A percentile compares a stretch with the other conserved stretches of the same genome.
phyloP scores from a whole-genome alignment of 306 rosid genomes.

The Dalbergia cochinchinensis region DNA sequence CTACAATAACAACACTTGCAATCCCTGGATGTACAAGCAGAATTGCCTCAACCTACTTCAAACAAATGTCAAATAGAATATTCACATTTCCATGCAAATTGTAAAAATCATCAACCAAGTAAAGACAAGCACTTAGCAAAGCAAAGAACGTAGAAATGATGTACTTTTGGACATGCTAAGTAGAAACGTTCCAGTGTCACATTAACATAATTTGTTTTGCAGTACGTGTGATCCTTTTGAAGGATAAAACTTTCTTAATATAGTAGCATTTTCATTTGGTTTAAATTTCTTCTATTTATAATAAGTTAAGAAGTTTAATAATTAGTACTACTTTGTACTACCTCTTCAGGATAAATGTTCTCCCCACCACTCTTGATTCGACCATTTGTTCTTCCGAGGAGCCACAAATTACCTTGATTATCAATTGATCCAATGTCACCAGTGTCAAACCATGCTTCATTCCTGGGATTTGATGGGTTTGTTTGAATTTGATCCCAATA shows the following conservation, averaged over 20 bases:
- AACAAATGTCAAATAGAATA: slow-evolving; percentile 1
- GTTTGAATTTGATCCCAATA: slow-evolving; percentile 72
- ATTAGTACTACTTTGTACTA: slow-evolving; percentile 19
- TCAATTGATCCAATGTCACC: slow-evolving; percentile 89
- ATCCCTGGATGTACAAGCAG: slow-evolving; percentile 80
- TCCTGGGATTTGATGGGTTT: slow-evolving; percentile 45
- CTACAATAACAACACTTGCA: slow-evolving; percentile 64
- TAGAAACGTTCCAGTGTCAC: not conserved
- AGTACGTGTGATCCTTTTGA: slow-evolving; percentile 5
- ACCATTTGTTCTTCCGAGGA: slow-evolving; percentile 78
- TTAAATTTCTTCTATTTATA: slow-evolving; percentile 18
- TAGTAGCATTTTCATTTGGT: not conserved
- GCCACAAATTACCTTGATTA: slow-evolving; percentile 74
- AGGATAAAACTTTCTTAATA: not conserved
- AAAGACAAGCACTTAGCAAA: slow-evolving; percentile 5
- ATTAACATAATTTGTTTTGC: not conserved
- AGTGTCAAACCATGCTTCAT: slow-evolving; percentile 82
- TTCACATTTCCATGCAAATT: slow-evolving; percentile 7
- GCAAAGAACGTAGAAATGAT: slow-evolving; percentile 6
- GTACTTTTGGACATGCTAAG: slow-evolving; percentile 5
- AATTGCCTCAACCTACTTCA: slow-evolving; percentile 74
- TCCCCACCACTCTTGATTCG: slow-evolving; percentile 95
- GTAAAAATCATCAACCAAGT: slow-evolving; percentile 24
- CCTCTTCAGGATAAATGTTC: slow-evolving; percentile 96
- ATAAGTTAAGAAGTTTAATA: slow-evolving; percentile 15